These are phyloP conservation scores for Sarcodon aspratus DNA, from an alignment of 768 basidiomycete genomes.

Conservation along the genomic window DNA sequence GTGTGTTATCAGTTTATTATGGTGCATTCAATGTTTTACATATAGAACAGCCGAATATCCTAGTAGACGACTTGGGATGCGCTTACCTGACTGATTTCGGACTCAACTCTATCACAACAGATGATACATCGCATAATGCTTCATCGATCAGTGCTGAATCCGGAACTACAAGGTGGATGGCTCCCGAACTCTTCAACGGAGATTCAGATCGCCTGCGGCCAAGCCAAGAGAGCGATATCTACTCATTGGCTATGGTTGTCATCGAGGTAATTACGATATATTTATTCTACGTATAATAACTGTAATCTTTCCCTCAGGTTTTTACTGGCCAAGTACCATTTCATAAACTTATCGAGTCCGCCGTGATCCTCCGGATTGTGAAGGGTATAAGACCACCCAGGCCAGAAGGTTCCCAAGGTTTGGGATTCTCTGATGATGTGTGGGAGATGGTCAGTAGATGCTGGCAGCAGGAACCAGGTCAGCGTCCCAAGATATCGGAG, in stretches of 20 bases:
- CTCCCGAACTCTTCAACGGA: background rate
- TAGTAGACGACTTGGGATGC: background rate
- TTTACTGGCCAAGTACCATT: conserved; percentile 1
- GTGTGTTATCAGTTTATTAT: background rate
- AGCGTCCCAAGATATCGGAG: background rate
- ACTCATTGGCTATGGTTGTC: background rate
- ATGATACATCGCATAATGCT: background rate
- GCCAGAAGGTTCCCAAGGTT: background rate
- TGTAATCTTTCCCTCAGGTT: background rate
- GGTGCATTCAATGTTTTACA: background rate
- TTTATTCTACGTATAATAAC: background rate
- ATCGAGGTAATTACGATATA: background rate
- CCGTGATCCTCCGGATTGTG: background rate
- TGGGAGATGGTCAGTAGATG: background rate
- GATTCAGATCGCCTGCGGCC: background rate
- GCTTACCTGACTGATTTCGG: background rate
- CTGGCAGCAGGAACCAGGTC: background rate
- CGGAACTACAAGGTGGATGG: background rate
- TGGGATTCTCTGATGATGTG: background rate
- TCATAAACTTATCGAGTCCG: background rate
- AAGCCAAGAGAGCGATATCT: background rate
- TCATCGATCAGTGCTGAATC: background rate
- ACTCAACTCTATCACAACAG: background rate
- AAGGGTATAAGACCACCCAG: background rate
- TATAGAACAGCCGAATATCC: background rate